Evolutionary conservation across 768 basidiomycete genomes (phyloP).

Genomic region (Epithele typhae): DNA sequence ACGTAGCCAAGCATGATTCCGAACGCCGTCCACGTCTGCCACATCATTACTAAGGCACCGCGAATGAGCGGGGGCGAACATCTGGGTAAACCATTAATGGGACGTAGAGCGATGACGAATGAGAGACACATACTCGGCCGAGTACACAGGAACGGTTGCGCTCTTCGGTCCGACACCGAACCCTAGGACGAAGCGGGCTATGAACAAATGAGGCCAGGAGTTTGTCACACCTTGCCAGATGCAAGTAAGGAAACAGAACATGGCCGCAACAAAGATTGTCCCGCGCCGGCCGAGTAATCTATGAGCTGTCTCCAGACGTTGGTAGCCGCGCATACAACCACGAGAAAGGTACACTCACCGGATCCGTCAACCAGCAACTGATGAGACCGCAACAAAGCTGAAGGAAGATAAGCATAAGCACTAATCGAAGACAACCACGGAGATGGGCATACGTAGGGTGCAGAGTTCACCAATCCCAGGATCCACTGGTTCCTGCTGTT

Average conservation of each 20-base stretch:
- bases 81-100: not conserved
- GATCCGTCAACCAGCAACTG: constrained; percentile 63
- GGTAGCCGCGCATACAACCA: too few species aligned
- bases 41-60: constrained; percentile 1
- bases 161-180: constrained; percentile 53
- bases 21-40: constrained; percentile 82
- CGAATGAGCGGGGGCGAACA: constrained; percentile 1
- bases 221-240: constrained; percentile 51
- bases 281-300: constrained; percentile 44
- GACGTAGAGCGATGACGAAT: not conserved
- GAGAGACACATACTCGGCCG: constrained; percentile 56
- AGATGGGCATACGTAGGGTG: constrained; percentile 43
- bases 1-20: constrained; percentile 72
- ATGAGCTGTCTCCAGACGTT: too few species aligned
- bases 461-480: constrained; percentile 68
- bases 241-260: constrained; percentile 38
- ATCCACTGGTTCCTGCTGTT: constrained; percentile 55
- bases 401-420: too few species aligned
- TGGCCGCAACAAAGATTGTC: constrained; percentile 43
- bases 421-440: too few species aligned
- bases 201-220: constrained; percentile 51
- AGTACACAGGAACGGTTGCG: constrained; percentile 56
- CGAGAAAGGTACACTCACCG: too few species aligned
- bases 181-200: constrained; percentile 48
- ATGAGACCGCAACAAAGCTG: constrained; percentile 48